Evolutionary conservation across 2,329 filamentous ascomycete species (phyloP).

Genomic region (Thielaviopsis euricoi): DNA sequence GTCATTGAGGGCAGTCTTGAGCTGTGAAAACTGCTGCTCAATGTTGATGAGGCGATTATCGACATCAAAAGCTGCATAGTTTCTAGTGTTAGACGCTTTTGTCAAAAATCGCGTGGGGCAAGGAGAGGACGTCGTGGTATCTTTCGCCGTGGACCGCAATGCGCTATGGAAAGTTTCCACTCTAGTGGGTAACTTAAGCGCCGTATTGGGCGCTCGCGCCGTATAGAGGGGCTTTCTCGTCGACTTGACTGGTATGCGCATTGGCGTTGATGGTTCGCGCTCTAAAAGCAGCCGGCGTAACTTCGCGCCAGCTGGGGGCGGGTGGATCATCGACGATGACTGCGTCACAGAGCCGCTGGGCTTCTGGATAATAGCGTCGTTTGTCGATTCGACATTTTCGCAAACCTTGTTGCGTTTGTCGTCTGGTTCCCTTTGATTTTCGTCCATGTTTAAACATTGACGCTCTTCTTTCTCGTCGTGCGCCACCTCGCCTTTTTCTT

Average conservation of each 20-base stretch:
- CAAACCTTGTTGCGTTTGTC: not conserved
- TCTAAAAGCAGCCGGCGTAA: not conserved
- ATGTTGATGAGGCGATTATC: constrained; percentile 60
- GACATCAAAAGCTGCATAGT: constrained; percentile 59
- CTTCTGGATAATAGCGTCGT: not conserved
- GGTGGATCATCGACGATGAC: not conserved
- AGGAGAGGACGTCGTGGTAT: constrained; percentile 2
- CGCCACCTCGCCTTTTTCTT: not conserved
- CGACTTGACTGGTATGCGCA: not conserved
- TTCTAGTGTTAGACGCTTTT: constrained; percentile 52
- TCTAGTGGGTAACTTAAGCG: not conserved
- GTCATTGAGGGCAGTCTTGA: constrained; percentile 57
- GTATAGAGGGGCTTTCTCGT: not conserved
- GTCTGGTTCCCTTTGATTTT: not conserved
- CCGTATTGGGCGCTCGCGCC: not conserved
- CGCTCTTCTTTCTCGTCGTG: not conserved
- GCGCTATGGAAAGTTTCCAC: constrained; percentile 1
- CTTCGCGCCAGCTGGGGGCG: not conserved
- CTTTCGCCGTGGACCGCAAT: constrained; percentile 14
- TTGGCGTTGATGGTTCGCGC: not conserved
- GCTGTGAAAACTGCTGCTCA: constrained; percentile 53
- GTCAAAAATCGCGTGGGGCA: constrained; percentile 35
- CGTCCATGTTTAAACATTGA: not conserved
- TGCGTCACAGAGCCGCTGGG: not conserved
- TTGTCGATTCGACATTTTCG: not conserved